Evolutionary conservation across 2,329 filamentous ascomycete genomes (phyloP).

Genomic region (Colletotrichum navitas): DNA sequence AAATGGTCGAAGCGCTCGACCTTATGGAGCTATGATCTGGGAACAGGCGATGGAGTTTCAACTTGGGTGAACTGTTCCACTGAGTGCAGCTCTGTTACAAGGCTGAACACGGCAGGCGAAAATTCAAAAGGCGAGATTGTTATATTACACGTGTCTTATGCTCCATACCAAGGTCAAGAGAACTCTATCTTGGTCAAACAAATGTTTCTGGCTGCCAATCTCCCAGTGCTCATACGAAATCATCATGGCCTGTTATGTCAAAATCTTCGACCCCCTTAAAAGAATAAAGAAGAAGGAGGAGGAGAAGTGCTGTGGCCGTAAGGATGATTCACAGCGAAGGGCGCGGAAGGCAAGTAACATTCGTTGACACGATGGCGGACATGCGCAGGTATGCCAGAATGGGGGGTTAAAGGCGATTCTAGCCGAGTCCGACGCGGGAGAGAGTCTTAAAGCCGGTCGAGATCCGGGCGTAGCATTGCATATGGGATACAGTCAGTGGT

Average conservation of each 20-base stretch:
- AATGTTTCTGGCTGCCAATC: background rate
- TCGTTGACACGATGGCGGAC: background rate
- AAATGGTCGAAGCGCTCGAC: conserved; percentile 47
- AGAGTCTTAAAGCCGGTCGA: conserved; percentile 4
- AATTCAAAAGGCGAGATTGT: conserved; percentile 23
- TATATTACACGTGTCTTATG: background rate
- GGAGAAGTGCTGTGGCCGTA: background rate
- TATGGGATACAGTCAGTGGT: background rate
- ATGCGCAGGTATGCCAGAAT: background rate
- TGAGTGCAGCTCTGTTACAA: conserved; percentile 5
- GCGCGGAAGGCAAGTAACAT: background rate
- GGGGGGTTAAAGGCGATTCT: conserved; percentile 11
- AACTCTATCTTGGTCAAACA: background rate
- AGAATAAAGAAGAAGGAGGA: background rate
- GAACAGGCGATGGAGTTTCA: conserved; percentile 31
- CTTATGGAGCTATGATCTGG: conserved; percentile 43
- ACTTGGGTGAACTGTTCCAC: conserved; percentile 8
- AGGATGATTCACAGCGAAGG: background rate
- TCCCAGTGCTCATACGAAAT: background rate
- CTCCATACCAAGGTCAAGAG: background rate
- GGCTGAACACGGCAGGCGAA: conserved; percentile 21
- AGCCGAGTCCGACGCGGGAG: conserved; percentile 2
- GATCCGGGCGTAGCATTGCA: conserved; percentile 1
- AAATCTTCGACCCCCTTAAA: no score
- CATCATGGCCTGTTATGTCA: no score